A percentile compares a stretch with the other conserved stretches of the same genome.
Conservation (phyloP, 1,284 basidiomycete species). For the Ustilago lituana region DNA sequence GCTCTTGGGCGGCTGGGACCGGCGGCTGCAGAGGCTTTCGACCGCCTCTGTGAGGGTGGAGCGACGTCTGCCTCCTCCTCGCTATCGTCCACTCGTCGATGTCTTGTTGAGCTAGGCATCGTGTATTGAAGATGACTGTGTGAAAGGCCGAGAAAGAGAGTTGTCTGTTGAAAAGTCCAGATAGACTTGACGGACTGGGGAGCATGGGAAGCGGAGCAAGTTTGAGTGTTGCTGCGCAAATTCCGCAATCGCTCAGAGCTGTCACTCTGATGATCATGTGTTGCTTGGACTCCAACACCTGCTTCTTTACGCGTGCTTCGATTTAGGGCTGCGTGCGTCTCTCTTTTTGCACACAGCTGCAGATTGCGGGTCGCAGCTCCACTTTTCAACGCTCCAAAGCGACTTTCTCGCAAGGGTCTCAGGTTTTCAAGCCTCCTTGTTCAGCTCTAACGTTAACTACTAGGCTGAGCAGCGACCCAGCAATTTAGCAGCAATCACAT, state of each 20-base stretch:
- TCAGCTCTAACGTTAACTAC: too few species aligned
- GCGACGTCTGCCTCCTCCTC: slow-evolving; percentile 17
- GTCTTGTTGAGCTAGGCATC: slow-evolving; percentile 31
- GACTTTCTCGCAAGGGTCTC: background rate
- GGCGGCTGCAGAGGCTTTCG: slow-evolving; percentile 12
- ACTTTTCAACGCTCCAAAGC: slow-evolving; percentile 3
- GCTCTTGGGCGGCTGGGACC: slow-evolving; percentile 9
- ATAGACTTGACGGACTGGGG: too few species aligned
- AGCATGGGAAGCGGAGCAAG: too few species aligned
- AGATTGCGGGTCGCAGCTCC: too few species aligned
- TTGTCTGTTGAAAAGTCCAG: too few species aligned
- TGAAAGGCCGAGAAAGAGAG: background rate
- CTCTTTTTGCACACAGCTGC: background rate
- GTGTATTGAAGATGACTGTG: background rate
- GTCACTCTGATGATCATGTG: background rate
- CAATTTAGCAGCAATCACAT: too few species aligned
- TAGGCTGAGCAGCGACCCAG: too few species aligned
- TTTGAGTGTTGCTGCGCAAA: too few species aligned
- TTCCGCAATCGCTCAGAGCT: background rate
- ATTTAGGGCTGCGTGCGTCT: too few species aligned
- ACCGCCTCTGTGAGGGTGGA: slow-evolving; percentile 16
- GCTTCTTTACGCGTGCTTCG: too few species aligned
- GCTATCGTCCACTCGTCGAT: slow-evolving; percentile 24
- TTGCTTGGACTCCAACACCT: slow-evolving; percentile 12
- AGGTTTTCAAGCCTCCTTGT: too few species aligned